Evolutionary conservation across 1,284 basidiomycete species (phyloP), one percentile per base, ranked within the genome.

Genomic region (Cutaneotrichosporon mucoides): DNA sequence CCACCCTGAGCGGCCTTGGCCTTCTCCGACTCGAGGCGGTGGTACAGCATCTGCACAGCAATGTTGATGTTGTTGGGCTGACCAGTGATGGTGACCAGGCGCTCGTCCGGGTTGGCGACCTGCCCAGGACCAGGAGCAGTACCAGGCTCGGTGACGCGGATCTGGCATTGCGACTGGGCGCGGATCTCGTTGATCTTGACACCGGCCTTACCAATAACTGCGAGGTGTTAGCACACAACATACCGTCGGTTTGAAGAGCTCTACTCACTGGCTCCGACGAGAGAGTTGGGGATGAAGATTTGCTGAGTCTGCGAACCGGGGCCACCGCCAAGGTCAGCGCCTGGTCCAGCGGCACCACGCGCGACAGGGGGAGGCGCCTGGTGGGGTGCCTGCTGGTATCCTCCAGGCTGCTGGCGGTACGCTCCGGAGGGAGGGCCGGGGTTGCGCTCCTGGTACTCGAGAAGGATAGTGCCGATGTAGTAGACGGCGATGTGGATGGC

Each of bases 401-500:
- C 54, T 3, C 61, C 38, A 7, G 68, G 65, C 41, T 62, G 59
- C 62, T 79, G 78, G 48, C 75, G 68, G 66, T 79, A 79, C 9
- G 71, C 66, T 4, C 73, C 71, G 15, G 69, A 66, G 8, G 67
- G 62, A 13, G 63, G 63, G 24, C 71, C 69, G 1, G 76, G 73
- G 55, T 72, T 71, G 51, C 89, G 88, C 70, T 95, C 92, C 76
- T 94, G 90, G 49, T 92, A 92, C 77, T 97, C 94, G 66, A 97
- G 88, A 60, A 98, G 85, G 67, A 97, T 96, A 66, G 92, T 95
- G 55, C 94, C 94, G 62, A 98, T 94, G 76, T 99, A 98, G 81
- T 97, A 99, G 6, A 96, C 97, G 36, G 96, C 96, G 66, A 99
- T 99, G 79, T 99, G 96, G 59, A 99, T 94, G 15, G 96, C 96